Conservation (phyloP, 768 basidiomycete species). For the Auriscalpium microsporum region DNA sequence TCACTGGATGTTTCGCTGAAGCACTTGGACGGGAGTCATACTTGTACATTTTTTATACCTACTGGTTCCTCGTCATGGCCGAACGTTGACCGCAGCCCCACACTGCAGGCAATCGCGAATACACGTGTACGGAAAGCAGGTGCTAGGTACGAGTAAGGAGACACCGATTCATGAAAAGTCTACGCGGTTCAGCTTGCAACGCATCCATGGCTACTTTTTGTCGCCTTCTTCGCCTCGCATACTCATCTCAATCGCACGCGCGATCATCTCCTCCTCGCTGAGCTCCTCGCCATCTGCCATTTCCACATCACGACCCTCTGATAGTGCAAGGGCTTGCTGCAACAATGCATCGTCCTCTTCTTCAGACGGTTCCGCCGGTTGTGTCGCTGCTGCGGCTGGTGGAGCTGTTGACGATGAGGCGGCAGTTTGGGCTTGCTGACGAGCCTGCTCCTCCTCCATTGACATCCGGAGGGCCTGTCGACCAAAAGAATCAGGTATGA, state of each 20-base stretch:
- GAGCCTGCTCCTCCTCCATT: conserved; percentile 88
- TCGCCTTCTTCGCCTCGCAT: conserved; percentile 58
- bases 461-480: conserved; percentile 90
- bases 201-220: conserved; percentile 22
- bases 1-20: neutral
- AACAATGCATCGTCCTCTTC: conserved; percentile 76
- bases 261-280: conserved; percentile 85
- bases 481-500: conserved; percentile 1
- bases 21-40: neutral
- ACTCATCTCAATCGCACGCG: conserved; percentile 88
- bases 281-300: conserved; percentile 40
- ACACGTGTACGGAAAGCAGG: too few relatives aligned
- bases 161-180: too few relatives aligned
- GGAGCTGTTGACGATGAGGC: conserved; percentile 25
- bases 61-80: neutral
- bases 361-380: conserved; percentile 36
- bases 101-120: too few relatives aligned
- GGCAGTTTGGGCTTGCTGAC: conserved; percentile 37
- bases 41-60: conserved; percentile 3
- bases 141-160: too few relatives aligned
- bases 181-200: neutral
- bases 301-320: conserved; percentile 47
- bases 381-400: conserved; percentile 19
- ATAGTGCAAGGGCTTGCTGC: conserved; percentile 70
- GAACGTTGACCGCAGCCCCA: too few relatives aligned